These are phyloP conservation scores for Penicillium salamii DNA, from an alignment of 495 filamentous ascomycete species.

Conservation along the genomic window DNA sequence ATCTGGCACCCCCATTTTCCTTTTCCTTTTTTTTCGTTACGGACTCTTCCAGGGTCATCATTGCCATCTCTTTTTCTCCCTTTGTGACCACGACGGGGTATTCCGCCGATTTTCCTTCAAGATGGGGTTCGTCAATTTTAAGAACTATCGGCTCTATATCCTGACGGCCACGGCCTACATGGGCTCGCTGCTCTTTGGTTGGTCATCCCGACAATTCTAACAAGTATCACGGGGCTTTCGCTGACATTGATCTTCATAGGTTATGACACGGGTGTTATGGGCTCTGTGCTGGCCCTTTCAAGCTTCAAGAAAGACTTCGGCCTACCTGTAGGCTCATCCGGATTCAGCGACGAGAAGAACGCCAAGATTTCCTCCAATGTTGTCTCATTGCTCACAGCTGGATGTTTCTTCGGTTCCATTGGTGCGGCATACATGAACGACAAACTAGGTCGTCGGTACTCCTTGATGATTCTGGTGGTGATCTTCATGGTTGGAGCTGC, in stretches of 20 bases:
- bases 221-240: background rate
- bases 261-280: slow-evolving; percentile 60
- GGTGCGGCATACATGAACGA: slow-evolving; percentile 57
- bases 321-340: slow-evolving; percentile 28
- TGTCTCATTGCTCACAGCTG: slow-evolving; percentile 61
- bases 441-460: slow-evolving; percentile 56
- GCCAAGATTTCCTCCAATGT: slow-evolving; percentile 52
- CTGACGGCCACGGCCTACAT: slow-evolving; percentile 53
- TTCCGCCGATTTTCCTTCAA: slow-evolving; percentile 1
- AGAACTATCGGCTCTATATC: slow-evolving; percentile 54
- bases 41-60: background rate
- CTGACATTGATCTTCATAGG: slow-evolving; percentile 17
- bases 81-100: background rate
- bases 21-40: background rate
- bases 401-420: slow-evolving; percentile 67
- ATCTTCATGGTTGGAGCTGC: slow-evolving; percentile 65
- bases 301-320: slow-evolving; percentile 57
- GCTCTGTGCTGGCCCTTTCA: slow-evolving; percentile 51
- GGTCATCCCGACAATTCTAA: background rate
- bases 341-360: slow-evolving; percentile 35
- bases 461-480: slow-evolving; percentile 51
- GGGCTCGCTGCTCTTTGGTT: slow-evolving; percentile 53
- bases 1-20: background rate
- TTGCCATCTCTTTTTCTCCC: background rate
- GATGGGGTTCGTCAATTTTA: slow-evolving; percentile 34